phyloP scores from a whole-genome alignment of 2,329 filamentous ascomycete genomes.

The Colletotrichum sansevieriae region DNA sequence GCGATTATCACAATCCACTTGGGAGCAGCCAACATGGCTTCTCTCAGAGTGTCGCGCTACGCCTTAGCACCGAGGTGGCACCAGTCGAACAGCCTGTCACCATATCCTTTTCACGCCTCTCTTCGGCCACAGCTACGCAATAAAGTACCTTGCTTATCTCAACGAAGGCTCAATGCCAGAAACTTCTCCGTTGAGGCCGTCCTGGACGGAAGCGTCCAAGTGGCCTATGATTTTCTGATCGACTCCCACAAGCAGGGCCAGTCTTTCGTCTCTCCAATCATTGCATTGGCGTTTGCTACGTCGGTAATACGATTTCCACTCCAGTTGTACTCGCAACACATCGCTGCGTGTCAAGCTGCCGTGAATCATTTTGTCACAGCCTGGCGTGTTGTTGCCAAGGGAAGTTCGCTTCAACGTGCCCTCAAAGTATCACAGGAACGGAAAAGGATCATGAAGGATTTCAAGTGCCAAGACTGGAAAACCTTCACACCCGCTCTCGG shows the following conservation, averaged over 20 bases:
- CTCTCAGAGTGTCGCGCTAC: conserved; percentile 22
- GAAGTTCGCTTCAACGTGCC: background rate
- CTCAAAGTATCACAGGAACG: background rate
- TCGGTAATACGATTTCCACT: conserved; percentile 60
- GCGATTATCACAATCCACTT: background rate
- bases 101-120: conserved; percentile 14
- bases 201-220: conserved; percentile 40
- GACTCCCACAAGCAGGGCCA: conserved; percentile 57
- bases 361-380: conserved; percentile 50
- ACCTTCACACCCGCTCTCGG: conserved; percentile 54
- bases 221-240: conserved; percentile 11
- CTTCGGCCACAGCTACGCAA: conserved; percentile 17
- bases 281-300: conserved; percentile 62
- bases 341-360: conserved; percentile 1
- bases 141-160: background rate
- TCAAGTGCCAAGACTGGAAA: conserved; percentile 64
- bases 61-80: conserved; percentile 9
- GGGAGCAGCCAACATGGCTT: conserved; percentile 22
- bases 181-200: conserved; percentile 50
- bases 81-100: conserved; percentile 19
- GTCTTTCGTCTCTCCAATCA: conserved; percentile 68
- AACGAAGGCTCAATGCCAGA: conserved; percentile 1
- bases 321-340: too few species aligned
- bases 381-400: conserved; percentile 42
- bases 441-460: conserved; percentile 52